Evolutionary conservation across 176 grass and related monocot genomes (phyloP), one percentile per base, ranked within the genome.

Genomic region (Aegilops bicornis): DNA sequence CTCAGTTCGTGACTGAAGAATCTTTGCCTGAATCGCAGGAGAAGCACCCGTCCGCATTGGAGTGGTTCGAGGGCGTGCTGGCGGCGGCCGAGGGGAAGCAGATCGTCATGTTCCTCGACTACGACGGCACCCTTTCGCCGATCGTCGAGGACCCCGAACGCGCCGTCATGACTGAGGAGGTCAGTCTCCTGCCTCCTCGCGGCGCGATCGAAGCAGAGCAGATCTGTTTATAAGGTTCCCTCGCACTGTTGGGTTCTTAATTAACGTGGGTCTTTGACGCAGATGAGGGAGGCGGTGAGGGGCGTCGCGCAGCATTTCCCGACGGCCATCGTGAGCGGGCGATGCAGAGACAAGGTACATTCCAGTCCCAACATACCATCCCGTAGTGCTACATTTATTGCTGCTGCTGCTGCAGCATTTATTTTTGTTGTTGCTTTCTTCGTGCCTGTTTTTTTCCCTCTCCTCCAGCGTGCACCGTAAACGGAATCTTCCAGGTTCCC

Each of bases 121-220:
- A 98, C 85, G 96, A 98, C 83, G 96, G 96, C 58, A 98, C 96
- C 27, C 88, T 98, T 33, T 98, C 96, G 27, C 96, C 96, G 0
- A 98, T 98, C 88, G 96, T 98, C 16, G 67, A 84, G n/a, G 96
- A 98, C 76, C 95, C 95, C 23, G 93, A 98, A 37, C 60, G 43
- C 31, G 95, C 95, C 27, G 87, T 88, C 86, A 98, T 98, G 95
- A 83, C 95, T 0, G 88, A 91, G 3, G 85, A 90, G 29, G 95
- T 47, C 7, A 35, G 88, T 48, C 10, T 10, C 56, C 8, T 1
- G 16, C 82, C 14, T 19, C 6, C 17, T 6, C 17, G 54, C 82
- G 75, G 33, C 80, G 83, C 14, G 48, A 17, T 17, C 15, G 48
- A 52, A 52, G 48, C 48, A 52, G 48, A 48, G 47, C 24, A 85